These are phyloP conservation scores for Iberis amara DNA, from an alignment of 441 rosid species.

Conservation along the genomic window DNA sequence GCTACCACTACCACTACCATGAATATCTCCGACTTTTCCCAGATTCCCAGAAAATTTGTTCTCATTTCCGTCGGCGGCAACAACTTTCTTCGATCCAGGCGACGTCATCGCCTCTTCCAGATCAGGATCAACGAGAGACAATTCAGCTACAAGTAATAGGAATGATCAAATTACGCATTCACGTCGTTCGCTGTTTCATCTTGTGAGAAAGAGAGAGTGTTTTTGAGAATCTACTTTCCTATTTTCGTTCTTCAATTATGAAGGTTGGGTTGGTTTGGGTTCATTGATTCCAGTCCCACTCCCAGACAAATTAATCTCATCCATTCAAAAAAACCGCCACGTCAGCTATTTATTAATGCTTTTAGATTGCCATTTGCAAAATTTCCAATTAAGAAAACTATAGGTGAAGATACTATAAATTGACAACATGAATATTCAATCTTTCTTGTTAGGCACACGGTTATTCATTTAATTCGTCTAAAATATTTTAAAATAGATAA, in stretches of 20 bases:
- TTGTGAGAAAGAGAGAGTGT: not conserved
- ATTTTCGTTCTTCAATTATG: not conserved
- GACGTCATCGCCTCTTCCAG: constrained; percentile 25
- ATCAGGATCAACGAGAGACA: constrained; percentile 7
- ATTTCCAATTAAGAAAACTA: too few species aligned
- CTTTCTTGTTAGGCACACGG: too few species aligned
- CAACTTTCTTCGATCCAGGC: constrained; percentile 35
- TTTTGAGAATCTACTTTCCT: not conserved
- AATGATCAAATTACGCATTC: not conserved
- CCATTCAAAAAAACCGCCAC: not conserved
- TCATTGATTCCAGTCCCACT: not conserved
- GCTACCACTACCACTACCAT: constrained; percentile 16
- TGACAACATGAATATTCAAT: too few species aligned
- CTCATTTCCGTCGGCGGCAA: constrained; percentile 35
- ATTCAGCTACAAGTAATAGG: not conserved
- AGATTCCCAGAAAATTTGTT: constrained; percentile 28
- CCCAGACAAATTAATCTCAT: not conserved
- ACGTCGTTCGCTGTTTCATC: not conserved
- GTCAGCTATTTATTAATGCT: not conserved
- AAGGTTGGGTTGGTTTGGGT: not conserved
- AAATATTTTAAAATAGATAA: too few species aligned
- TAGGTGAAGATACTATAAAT: too few species aligned
- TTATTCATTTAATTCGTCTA: too few species aligned
- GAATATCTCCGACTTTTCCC: constrained; percentile 22
- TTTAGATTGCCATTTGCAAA: too few species aligned